A percentile compares a stretch with the other conserved stretches of the same genome.
phyloP scores from a whole-genome alignment of 192 early-diverging fungal genomes.

The Helicostylum pulchrum region DNA sequence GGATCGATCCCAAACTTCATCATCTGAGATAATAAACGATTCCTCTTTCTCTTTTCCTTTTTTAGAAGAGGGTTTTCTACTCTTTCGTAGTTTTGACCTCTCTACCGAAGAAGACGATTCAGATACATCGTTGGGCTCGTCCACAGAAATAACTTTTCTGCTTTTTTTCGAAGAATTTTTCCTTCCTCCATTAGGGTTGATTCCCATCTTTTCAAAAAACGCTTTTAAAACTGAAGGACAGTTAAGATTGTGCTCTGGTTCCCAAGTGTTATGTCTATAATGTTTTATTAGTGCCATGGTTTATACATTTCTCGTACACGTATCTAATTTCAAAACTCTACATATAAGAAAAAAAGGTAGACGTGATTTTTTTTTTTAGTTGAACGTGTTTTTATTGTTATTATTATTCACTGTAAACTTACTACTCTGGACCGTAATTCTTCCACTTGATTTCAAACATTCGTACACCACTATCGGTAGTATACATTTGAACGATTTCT shows the following conservation, averaged over 20 bases:
- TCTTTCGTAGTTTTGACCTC: not conserved
- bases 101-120: not conserved
- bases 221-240: not conserved
- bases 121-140: not conserved
- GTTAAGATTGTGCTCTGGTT: slow-evolving; percentile 8
- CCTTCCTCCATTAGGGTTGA: not conserved
- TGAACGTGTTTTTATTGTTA: not conserved
- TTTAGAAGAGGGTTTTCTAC: not conserved
- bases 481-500: not conserved
- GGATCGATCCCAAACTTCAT: too few species aligned
- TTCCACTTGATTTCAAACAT: slow-evolving; percentile 13
- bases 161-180: too few species aligned
- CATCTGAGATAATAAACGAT: too few species aligned
- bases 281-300: not conserved
- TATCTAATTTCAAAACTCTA: not conserved
- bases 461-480: not conserved
- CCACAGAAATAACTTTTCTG: too few species aligned
- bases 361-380: not conserved
- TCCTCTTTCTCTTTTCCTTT: too few species aligned
- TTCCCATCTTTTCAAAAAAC: not conserved
- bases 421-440: slow-evolving; percentile 8
- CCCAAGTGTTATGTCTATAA: slow-evolving; percentile 10
- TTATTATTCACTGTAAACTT: not conserved
- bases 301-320: not conserved
- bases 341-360: not conserved